These are phyloP conservation scores for Globisporangium barbulae DNA, from an alignment of 352 stramenopile species.

Conservation along the genomic window DNA sequence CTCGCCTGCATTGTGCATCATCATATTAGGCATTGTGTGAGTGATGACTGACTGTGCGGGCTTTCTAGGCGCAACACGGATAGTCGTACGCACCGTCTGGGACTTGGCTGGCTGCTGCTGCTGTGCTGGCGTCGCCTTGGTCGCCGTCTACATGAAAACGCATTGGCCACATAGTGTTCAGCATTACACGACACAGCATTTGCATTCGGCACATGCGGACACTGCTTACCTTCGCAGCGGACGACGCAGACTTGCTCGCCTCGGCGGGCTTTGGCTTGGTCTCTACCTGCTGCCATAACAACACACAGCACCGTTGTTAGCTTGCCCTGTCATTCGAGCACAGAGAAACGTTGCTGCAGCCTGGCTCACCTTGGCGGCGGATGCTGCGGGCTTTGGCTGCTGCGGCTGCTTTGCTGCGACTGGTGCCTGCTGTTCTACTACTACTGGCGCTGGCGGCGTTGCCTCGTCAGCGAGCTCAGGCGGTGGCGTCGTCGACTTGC, in stretches of 20 bases:
- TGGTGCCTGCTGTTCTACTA: slow-evolving; percentile 14
- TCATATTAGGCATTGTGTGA: not conserved
- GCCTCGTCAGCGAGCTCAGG: slow-evolving; percentile 17
- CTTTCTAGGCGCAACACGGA: not conserved
- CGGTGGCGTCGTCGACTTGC: slow-evolving; percentile 4
- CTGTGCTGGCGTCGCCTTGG: not conserved
- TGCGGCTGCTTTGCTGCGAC: slow-evolving; percentile 15
- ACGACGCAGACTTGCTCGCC: not conserved
- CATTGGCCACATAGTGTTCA: not conserved
- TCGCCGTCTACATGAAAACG: not conserved
- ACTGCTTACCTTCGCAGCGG: slow-evolving; percentile 6
- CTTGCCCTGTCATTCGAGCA: not conserved
- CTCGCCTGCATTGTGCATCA: slow-evolving; percentile 7
- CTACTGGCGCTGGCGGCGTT: slow-evolving; percentile 19
- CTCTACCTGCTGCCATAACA: slow-evolving; percentile 9
- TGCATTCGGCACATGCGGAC: not conserved
- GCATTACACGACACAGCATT: not conserved
- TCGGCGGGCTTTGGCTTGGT: slow-evolving; percentile 2
- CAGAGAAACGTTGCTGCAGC: not conserved
- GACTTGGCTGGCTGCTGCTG: slow-evolving; percentile 2
- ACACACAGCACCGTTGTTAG: not conserved
- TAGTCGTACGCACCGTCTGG: not conserved
- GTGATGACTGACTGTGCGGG: not conserved
- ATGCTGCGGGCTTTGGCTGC: slow-evolving; percentile 6
- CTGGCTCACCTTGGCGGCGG: slow-evolving; percentile 6